These are phyloP conservation scores for Nitzschia putrida DNA, from an alignment of 108 stramenopile species.

Conservation along the genomic window DNA sequence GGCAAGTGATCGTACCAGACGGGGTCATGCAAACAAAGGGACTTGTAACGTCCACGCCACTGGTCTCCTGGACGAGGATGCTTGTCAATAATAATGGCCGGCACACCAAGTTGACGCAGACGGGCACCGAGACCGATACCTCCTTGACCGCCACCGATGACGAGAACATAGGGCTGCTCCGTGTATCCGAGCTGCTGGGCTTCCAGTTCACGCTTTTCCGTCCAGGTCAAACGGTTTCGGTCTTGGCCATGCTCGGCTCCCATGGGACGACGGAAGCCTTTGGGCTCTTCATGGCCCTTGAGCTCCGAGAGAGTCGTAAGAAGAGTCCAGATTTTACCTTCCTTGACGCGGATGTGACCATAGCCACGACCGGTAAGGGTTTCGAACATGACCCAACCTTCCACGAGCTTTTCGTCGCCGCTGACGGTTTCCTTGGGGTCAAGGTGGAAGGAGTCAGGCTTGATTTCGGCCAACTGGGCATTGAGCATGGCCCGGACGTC, in stretches of 20 bases:
- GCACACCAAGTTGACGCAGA: slow-evolving; percentile 15
- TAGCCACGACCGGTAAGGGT: no score
- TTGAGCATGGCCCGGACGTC: slow-evolving; percentile 12
- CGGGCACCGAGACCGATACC: slow-evolving; percentile 28
- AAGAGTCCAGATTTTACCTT: slow-evolving; percentile 1
- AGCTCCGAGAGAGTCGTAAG: slow-evolving; percentile 25
- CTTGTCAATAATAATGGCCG: slow-evolving; percentile 22
- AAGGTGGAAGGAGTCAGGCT: no score
- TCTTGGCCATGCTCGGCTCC: slow-evolving; percentile 10
- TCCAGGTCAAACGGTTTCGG: slow-evolving; percentile 7
- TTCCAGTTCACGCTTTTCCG: not conserved
- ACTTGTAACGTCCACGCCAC: slow-evolving; percentile 31
- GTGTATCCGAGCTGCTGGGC: not conserved
- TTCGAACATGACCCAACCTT: no score
- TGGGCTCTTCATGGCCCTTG: slow-evolving; percentile 10
- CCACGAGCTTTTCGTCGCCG: no score
- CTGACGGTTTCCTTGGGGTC: no score
- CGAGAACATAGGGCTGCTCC: slow-evolving; percentile 17
- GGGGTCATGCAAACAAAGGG: slow-evolving; percentile 29
- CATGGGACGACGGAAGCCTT: not conserved
- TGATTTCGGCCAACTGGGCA: no score
- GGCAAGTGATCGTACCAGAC: slow-evolving; percentile 36
- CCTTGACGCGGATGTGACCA: no score
- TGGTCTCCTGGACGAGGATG: slow-evolving; percentile 11
- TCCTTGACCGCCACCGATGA: slow-evolving; percentile 29